Evolutionary conservation across 2,329 filamentous ascomycete genomes (phyloP).

Genomic region (Penicillium sp.): DNA sequence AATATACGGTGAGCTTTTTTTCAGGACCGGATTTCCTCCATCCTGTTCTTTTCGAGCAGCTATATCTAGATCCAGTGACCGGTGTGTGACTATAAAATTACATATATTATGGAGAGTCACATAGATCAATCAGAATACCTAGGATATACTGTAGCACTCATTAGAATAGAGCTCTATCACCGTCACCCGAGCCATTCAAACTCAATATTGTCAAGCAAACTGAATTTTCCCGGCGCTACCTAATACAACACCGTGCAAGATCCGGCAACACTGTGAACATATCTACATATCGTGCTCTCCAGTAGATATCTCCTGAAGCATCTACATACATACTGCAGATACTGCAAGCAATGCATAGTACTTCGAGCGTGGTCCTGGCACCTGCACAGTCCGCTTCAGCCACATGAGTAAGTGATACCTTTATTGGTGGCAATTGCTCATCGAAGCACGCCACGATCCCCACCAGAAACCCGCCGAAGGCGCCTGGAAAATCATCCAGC

Average conservation of each 20-base stretch:
- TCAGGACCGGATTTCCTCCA: conserved; percentile 9
- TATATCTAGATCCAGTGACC: conserved; percentile 14
- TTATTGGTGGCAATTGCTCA: not conserved
- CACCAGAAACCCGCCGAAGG: not conserved
- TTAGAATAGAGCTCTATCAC: conserved; percentile 13
- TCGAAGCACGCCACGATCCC: not conserved
- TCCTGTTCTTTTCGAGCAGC: conserved; percentile 1
- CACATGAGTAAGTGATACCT: not conserved
- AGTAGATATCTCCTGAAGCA: not conserved
- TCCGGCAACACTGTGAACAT: not conserved
- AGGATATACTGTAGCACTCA: conserved; percentile 1
- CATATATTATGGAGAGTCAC: conserved; percentile 1
- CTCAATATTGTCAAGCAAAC: conserved; percentile 5
- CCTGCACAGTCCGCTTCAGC: not conserved
- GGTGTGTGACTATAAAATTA: conserved; percentile 16
- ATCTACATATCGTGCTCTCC: not conserved
- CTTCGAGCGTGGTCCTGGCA: not conserved
- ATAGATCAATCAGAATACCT: too few relatives aligned
- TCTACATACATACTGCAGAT: not conserved
- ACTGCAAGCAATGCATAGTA: too few relatives aligned
- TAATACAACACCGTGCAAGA: not conserved
- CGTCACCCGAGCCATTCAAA: conserved; percentile 22
- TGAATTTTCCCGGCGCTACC: not conserved
- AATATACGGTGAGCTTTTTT: conserved; percentile 16
- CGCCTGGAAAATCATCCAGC: conserved; percentile 2